Conservation (phyloP, 2,329 filamentous ascomycete genomes). For the Magnaporthiopsis poae region DNA sequence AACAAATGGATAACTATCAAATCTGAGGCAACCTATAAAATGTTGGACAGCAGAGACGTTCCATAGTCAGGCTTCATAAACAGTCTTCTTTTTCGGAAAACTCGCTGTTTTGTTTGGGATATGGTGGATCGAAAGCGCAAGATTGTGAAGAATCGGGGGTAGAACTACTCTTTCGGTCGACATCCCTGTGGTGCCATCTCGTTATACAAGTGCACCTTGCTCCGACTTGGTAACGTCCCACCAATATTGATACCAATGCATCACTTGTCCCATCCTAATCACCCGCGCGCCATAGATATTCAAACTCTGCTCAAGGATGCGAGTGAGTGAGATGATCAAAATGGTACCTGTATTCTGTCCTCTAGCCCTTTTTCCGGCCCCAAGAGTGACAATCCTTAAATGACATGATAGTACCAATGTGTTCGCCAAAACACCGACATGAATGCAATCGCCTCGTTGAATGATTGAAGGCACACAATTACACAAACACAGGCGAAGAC, state of each 20-base stretch:
- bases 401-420: neutral
- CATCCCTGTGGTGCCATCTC: neutral
- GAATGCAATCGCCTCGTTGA: neutral
- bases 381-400: neutral
- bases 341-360: too few species aligned
- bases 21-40: too few species aligned
- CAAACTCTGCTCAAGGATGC: neutral
- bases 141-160: too few species aligned
- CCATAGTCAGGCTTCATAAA: too few species aligned
- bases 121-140: too few species aligned
- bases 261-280: neutral
- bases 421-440: neutral
- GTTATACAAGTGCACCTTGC: neutral
- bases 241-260: too few species aligned
- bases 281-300: neutral
- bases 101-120: too few species aligned
- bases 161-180: too few species aligned
- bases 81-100: too few species aligned
- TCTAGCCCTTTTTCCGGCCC: too few species aligned
- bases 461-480: conserved; percentile 1
- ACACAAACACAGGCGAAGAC: neutral
- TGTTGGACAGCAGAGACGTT: too few species aligned
- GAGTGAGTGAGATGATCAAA: neutral
- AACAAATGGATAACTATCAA: too few species aligned
- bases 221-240: neutral